Evolutionary conservation across 2,329 filamentous ascomycete species (phyloP).

Genomic region (Botrytis squamosa): DNA sequence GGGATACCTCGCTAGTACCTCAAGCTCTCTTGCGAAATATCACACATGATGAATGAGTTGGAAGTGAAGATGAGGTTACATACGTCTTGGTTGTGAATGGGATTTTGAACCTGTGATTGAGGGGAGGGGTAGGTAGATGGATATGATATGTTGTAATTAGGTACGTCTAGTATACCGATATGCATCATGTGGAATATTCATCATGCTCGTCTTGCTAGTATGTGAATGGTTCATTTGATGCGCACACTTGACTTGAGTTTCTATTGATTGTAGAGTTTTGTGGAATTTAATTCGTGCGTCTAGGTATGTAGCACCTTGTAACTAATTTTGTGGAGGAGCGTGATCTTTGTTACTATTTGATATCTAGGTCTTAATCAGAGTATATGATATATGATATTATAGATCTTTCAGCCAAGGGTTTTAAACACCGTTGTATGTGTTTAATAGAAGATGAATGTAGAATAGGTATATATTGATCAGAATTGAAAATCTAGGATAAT

Average conservation of each 20-base stretch:
- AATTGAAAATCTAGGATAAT: neutral
- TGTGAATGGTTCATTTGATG: neutral
- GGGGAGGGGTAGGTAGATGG: too few species aligned
- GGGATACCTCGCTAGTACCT: too few species aligned
- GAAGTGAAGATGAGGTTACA: too few species aligned
- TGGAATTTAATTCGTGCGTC: neutral
- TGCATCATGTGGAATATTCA: neutral
- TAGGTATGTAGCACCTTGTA: neutral
- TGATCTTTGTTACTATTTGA: neutral
- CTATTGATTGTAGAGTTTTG: fast-evolving
- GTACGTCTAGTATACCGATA: neutral
- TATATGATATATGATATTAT: too few species aligned
- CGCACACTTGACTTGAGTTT: neutral
- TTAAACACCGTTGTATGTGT: fast-evolving
- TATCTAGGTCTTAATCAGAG: too few species aligned
- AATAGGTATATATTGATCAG: neutral
- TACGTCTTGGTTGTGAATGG: neutral
- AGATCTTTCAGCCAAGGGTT: neutral
- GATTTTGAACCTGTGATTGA: neutral
- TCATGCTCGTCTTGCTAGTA: fast-evolving
- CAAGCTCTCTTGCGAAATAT: too few species aligned
- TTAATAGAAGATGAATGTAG: fast-evolving
- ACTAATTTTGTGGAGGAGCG: fast-evolving
- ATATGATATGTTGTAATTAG: too few species aligned
- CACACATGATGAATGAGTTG: too few species aligned